phyloP scores from a whole-genome alignment of 768 basidiomycete genomes.

The Pluteus cervinus region DNA sequence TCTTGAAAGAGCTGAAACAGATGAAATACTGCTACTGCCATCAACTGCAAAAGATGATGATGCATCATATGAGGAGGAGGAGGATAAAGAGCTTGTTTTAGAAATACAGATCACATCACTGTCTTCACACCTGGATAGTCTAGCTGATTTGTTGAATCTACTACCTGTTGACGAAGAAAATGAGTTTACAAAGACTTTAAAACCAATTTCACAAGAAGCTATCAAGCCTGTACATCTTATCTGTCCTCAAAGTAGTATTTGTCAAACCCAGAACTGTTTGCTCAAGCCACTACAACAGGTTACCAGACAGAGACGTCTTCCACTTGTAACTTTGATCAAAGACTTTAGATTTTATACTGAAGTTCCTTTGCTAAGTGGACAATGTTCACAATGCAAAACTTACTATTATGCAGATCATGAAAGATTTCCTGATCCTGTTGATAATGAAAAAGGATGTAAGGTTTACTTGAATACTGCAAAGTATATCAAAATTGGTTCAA shows the following conservation, averaged over 20 bases:
- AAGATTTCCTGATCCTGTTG: background rate
- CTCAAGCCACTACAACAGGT: background rate
- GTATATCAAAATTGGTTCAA: slow-evolving; percentile 5
- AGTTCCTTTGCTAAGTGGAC: background rate
- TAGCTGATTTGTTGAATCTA: background rate
- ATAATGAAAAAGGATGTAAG: background rate
- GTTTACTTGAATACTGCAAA: slow-evolving; percentile 5
- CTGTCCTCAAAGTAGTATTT: background rate
- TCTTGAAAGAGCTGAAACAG: too few species aligned
- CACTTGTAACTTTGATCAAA: slow-evolving; percentile 5
- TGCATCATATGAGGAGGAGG: too few species aligned
- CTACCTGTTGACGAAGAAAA: background rate
- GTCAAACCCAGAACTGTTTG: background rate
- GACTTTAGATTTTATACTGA: background rate
- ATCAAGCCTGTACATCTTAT: slow-evolving; percentile 1
- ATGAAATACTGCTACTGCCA: too few species aligned
- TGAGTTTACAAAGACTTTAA: background rate
- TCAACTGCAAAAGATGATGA: too few species aligned
- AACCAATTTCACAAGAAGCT: background rate
- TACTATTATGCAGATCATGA: slow-evolving; percentile 5
- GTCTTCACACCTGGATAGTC: background rate
- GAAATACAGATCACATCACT: too few species aligned
- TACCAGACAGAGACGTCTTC: slow-evolving; percentile 1
- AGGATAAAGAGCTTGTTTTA: too few species aligned
- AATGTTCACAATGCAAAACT: slow-evolving; percentile 1